Conservation (phyloP, 768 basidiomycete genomes). For the Lactarius hengduanensis region DNA sequence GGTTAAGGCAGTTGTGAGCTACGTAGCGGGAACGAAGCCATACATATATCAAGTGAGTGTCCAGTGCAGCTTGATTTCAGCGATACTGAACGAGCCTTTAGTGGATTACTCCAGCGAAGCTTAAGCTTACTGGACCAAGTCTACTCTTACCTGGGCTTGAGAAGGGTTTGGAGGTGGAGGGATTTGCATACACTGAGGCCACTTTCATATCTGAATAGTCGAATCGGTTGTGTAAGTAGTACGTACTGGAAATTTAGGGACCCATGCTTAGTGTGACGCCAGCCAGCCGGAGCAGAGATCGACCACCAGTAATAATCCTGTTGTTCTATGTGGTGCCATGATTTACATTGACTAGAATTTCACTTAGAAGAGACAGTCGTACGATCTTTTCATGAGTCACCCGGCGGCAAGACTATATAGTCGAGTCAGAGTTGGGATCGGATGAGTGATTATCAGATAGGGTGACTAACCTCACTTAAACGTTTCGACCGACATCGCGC, state of each 20-base stretch:
- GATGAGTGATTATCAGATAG: background rate
- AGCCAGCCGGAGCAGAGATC: no score
- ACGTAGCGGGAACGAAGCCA: slow-evolving; percentile 90
- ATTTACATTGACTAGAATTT: no score
- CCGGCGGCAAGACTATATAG: background rate
- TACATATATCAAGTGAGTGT: slow-evolving; percentile 87
- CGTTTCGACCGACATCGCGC: background rate
- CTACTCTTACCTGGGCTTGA: slow-evolving; percentile 42
- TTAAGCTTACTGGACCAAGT: slow-evolving; percentile 47
- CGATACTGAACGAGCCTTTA: slow-evolving; percentile 31
- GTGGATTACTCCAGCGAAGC: slow-evolving; percentile 58
- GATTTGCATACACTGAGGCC: slow-evolving; percentile 82
- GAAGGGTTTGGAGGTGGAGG: slow-evolving; percentile 52
- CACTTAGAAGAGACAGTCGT: no score
- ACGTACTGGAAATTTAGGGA: background rate
- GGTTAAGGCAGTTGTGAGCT: slow-evolving; percentile 88
- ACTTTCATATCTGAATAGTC: slow-evolving; percentile 69
- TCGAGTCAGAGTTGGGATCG: background rate
- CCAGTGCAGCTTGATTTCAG: background rate
- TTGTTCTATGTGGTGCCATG: background rate
- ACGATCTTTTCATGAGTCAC: background rate
- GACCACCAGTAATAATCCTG: background rate
- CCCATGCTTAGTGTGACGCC: background rate
- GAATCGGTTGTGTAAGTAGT: background rate
- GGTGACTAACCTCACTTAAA: slow-evolving; percentile 1